phyloP scores from a whole-genome alignment of 2,329 filamentous ascomycete species.

The Beauveria scarabaeidicola region DNA sequence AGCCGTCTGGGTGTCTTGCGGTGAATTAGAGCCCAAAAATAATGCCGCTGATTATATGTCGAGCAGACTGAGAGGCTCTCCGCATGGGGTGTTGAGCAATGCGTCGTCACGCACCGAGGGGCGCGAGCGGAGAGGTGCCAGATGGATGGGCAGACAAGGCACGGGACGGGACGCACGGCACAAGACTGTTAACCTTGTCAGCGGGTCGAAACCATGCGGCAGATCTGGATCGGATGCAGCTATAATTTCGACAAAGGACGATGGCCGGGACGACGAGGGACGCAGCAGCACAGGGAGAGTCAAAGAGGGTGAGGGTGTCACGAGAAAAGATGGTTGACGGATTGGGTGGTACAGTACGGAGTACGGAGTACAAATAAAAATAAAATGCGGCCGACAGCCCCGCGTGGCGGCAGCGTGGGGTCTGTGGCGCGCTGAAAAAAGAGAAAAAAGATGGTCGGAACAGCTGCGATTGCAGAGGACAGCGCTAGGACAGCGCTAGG shows the following conservation, averaged over 20 bases:
- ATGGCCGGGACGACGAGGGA: background rate
- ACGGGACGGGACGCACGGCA: background rate
- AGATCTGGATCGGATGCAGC: background rate
- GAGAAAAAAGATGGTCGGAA: background rate
- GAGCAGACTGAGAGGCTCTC: background rate
- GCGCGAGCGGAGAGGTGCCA: background rate
- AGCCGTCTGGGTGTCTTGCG: background rate
- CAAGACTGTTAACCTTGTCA: background rate
- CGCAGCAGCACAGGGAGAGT: background rate
- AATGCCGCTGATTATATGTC: no score
- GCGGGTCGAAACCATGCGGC: background rate
- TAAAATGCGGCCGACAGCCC: slow-evolving; percentile 6
- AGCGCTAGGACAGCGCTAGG: no score
- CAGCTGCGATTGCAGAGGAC: background rate
- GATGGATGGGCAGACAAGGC: background rate
- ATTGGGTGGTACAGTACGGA: background rate
- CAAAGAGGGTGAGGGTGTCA: slow-evolving; percentile 8
- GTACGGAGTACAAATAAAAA: background rate
- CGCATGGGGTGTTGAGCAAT: background rate
- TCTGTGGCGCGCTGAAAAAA: background rate
- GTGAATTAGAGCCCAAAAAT: background rate
- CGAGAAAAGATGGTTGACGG: slow-evolving; percentile 1
- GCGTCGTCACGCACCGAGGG: background rate
- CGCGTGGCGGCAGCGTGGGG: slow-evolving; percentile 10
- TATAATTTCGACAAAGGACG: no score